Conservation (phyloP, 2,329 filamentous ascomycete species). For the Zymoseptoria brevis region DNA sequence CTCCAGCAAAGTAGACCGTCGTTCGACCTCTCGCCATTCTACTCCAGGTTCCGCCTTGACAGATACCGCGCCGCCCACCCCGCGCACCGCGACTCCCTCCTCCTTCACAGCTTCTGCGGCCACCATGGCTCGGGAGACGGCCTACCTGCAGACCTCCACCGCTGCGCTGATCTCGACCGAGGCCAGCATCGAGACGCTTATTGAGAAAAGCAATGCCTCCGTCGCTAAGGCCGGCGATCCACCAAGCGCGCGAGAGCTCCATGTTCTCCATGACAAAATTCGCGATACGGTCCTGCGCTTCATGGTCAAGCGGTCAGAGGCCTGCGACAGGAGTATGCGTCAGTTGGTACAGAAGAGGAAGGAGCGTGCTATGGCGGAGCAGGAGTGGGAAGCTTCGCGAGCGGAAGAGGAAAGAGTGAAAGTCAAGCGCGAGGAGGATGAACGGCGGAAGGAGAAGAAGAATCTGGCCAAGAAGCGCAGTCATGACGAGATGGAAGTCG, state of each 20-base stretch:
- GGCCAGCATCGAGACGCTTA: conserved; percentile 60
- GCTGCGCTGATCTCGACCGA: conserved; percentile 45
- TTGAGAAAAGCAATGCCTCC: conserved; percentile 53
- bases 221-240: conserved; percentile 34
- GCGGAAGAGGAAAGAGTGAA: conserved; percentile 39
- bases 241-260: conserved; percentile 55
- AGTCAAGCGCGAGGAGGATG: conserved; percentile 25
- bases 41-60: conserved; percentile 53
- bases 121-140: conserved; percentile 44
- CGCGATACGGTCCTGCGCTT: conserved; percentile 45
- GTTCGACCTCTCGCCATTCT: conserved; percentile 68
- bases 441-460: conserved; percentile 24
- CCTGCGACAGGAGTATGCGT: conserved; percentile 67
- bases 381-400: conserved; percentile 43
- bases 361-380: conserved; percentile 48
- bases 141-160: conserved; percentile 56
- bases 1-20: conserved; percentile 44
- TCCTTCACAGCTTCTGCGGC: conserved; percentile 42
- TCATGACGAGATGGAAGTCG: conserved; percentile 32
- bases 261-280: conserved; percentile 57
- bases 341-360: conserved; percentile 60
- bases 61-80: conserved; percentile 41
- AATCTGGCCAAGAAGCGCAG: conserved; percentile 21
- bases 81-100: conserved; percentile 53
- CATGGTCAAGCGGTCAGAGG: conserved; percentile 47